phyloP scores from a whole-genome alignment of 768 basidiomycete genomes.

The Calocybe gangraenosa region DNA sequence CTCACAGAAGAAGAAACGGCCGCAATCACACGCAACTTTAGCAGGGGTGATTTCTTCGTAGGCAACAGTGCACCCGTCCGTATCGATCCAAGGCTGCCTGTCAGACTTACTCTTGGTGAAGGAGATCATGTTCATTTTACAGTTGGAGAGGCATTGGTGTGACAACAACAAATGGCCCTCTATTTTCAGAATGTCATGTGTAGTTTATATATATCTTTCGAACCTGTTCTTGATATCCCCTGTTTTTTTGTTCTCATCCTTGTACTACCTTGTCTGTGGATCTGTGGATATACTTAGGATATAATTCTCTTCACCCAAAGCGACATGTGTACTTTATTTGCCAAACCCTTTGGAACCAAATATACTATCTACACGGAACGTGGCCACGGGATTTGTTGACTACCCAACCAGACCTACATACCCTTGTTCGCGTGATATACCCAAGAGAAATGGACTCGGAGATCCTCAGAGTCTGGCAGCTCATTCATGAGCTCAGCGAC shows the following conservation, averaged over 20 bases:
- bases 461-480: constrained; percentile 70
- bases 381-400: background rate
- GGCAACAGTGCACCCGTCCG: constrained; percentile 77
- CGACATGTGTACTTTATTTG: background rate
- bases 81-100: constrained; percentile 78
- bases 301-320: no score
- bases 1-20: constrained; percentile 83
- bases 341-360: background rate
- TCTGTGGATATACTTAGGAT: constrained; percentile 1
- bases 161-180: background rate
- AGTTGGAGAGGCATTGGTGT: constrained; percentile 39
- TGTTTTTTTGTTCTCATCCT: no score
- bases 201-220: background rate
- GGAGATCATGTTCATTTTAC: constrained; percentile 76
- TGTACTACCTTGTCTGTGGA: no score
- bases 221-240: constrained; percentile 5
- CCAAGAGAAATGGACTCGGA: constrained; percentile 55
- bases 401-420: background rate
- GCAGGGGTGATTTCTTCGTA: constrained; percentile 78
- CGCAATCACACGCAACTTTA: constrained; percentile 79
- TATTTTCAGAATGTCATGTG: constrained; percentile 1
- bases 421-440: background rate
- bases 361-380: constrained; percentile 1
- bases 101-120: constrained; percentile 75
- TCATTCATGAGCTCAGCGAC: constrained; percentile 78